Evolutionary conservation across 306 rosid species (phyloP).

Genomic region (Urtica urens): DNA sequence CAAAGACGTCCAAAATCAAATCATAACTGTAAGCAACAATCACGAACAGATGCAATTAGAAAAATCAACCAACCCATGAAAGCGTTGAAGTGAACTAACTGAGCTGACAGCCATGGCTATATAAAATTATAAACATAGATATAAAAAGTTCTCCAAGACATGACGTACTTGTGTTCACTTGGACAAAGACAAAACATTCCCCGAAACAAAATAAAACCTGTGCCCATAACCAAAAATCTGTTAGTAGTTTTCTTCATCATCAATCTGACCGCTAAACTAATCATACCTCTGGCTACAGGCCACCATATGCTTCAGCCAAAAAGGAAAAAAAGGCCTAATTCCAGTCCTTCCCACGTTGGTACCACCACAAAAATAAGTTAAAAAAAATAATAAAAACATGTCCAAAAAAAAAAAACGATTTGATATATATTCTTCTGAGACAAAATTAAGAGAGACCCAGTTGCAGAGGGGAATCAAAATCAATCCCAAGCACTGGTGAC

Average conservation of each 20-base stretch:
- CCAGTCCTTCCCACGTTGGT: constrained; percentile 7
- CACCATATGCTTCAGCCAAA: constrained; percentile 5
- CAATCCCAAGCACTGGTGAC: constrained; percentile 75
- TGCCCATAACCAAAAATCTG: constrained; percentile 11
- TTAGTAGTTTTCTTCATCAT: constrained; percentile 10
- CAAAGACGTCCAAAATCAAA: too few relatives aligned
- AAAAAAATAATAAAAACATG: constrained; percentile 10
- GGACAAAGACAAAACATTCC: constrained; percentile 8
- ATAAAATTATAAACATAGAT: not conserved
- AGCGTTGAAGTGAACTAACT: not conserved
- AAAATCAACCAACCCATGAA: too few relatives aligned
- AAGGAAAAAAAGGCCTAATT: too few relatives aligned
- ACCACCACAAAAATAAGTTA: not conserved
- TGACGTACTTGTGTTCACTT: constrained; percentile 14
- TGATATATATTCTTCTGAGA: constrained; percentile 31
- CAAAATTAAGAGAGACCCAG: constrained; percentile 17
- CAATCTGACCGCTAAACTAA: constrained; percentile 8
- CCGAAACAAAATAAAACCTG: not conserved
- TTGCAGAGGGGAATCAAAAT: constrained; percentile 7
- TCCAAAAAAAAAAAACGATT: constrained; percentile 9
- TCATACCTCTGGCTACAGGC: constrained; percentile 4
- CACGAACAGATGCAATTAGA: too few relatives aligned
- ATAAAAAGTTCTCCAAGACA: constrained; percentile 2
- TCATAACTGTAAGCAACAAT: too few relatives aligned
- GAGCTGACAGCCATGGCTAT: constrained; percentile 4